Evolutionary conservation across 1,284 basidiomycete genomes (phyloP).

Genomic region (Rugosomyces carneus): DNA sequence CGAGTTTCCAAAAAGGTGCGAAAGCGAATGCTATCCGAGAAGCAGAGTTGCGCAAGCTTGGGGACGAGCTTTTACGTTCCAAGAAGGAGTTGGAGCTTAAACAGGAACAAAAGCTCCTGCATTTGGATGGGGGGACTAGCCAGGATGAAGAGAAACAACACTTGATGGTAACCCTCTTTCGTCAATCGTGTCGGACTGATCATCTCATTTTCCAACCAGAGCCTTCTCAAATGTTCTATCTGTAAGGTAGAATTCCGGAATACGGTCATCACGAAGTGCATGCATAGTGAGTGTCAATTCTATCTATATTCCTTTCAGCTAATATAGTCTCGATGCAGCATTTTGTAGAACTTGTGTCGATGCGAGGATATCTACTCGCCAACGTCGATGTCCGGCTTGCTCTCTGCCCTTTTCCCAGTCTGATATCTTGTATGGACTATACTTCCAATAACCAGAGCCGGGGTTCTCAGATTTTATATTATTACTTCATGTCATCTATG

Average conservation of each 20-base stretch:
- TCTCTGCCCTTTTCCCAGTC: slow-evolving; percentile 80
- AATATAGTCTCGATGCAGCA: slow-evolving; percentile 39
- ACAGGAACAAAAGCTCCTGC: slow-evolving; percentile 35
- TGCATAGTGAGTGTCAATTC: slow-evolving; percentile 72
- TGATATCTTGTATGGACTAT: slow-evolving; percentile 77
- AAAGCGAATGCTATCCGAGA: slow-evolving; percentile 28
- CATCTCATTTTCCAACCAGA: slow-evolving; percentile 35
- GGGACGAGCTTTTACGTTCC: slow-evolving; percentile 41
- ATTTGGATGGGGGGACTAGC: slow-evolving; percentile 18
- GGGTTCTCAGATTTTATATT: slow-evolving; percentile 12
- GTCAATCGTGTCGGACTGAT: not conserved
- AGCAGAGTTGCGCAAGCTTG: slow-evolving; percentile 34
- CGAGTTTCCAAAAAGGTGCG: slow-evolving; percentile 25
- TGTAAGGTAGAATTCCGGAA: slow-evolving; percentile 83
- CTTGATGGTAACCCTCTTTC: slow-evolving; percentile 17
- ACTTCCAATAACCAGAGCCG: slow-evolving; percentile 57
- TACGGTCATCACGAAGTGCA: slow-evolving; percentile 88
- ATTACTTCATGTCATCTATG: slow-evolving; percentile 15
- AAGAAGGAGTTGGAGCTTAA: slow-evolving; percentile 53
- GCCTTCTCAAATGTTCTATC: slow-evolving; percentile 87
- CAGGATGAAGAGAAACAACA: slow-evolving; percentile 11
- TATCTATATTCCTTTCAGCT: not conserved
- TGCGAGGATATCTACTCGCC: slow-evolving; percentile 81
- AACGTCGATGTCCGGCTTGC: slow-evolving; percentile 95
- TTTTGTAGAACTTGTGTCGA: slow-evolving; percentile 92